A percentile compares a stretch with the other conserved stretches of the same genome.
Conservation (phyloP, 805 yeast species). For the Suhomyces xylopsoci region DNA sequence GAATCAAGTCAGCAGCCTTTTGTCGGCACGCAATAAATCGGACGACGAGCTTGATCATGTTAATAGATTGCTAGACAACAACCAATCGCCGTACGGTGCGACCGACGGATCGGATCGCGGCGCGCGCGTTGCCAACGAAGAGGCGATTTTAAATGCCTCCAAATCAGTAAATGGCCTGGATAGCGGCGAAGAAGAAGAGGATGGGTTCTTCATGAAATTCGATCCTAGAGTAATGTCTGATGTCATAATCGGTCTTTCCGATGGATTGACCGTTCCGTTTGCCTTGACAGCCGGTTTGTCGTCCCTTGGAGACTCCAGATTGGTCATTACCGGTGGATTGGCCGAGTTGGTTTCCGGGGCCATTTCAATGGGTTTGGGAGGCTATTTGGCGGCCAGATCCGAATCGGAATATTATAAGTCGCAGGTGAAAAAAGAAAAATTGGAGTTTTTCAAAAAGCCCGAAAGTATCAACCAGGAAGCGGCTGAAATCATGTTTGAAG, state of each 20-base stretch:
- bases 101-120: constrained; percentile 31
- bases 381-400: constrained; percentile 89
- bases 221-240: constrained; percentile 95
- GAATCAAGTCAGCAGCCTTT: constrained; percentile 29
- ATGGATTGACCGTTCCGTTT: constrained; percentile 97
- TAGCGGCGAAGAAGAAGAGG: constrained; percentile 22
- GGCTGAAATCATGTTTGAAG: constrained; percentile 74
- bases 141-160: constrained; percentile 31
- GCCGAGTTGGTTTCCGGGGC: constrained; percentile 97
- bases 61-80: constrained; percentile 29
- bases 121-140: constrained; percentile 35
- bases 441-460: constrained; percentile 61
- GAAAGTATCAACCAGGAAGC: constrained; percentile 71
- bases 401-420: constrained; percentile 74
- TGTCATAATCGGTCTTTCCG: constrained; percentile 87
- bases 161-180: constrained; percentile 20
- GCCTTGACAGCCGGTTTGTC: constrained; percentile 96
- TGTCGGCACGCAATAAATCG: constrained; percentile 18
- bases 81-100: constrained; percentile 38
- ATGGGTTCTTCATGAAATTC: constrained; percentile 48
- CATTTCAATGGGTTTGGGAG: constrained; percentile 97
- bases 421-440: constrained; percentile 70
- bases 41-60: constrained; percentile 32
- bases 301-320: constrained; percentile 80
- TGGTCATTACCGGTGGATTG: constrained; percentile 96